Conservation (phyloP, 2,329 filamentous ascomycete species). For the Penicillium sp. region DNA sequence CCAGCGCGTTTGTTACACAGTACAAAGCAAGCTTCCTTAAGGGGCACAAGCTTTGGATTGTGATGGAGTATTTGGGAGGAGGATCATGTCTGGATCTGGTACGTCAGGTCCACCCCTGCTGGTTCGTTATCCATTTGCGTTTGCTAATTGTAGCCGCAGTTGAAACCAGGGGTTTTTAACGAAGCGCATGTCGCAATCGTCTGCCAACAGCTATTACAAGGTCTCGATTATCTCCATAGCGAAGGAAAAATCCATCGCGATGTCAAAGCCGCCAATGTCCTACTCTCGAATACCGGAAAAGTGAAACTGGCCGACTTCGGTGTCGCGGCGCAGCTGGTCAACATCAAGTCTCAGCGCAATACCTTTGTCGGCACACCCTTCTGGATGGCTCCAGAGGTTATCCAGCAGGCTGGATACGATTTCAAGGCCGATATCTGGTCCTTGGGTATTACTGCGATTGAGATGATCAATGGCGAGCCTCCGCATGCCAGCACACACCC, state of each 20-base stretch:
- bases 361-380: slow-evolving; percentile 97
- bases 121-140: background rate
- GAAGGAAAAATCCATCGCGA: slow-evolving; percentile 97
- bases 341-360: slow-evolving; percentile 95
- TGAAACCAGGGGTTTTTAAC: slow-evolving; percentile 85
- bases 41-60: slow-evolving; percentile 97
- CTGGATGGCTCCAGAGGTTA: slow-evolving; percentile 96
- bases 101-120: slow-evolving; percentile 31
- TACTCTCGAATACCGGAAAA: slow-evolving; percentile 86
- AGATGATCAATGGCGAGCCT: slow-evolving; percentile 86
- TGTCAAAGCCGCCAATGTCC: slow-evolving; percentile 93
- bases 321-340: slow-evolving; percentile 92
- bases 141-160: slow-evolving; percentile 49
- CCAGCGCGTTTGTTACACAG: slow-evolving; percentile 89
- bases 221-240: slow-evolving; percentile 87
- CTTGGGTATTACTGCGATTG: slow-evolving; percentile 85
- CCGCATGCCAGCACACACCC: slow-evolving; percentile 82
- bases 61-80: slow-evolving; percentile 96
- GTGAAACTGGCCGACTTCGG: slow-evolving; percentile 98
- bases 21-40: slow-evolving; percentile 97
- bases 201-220: slow-evolving; percentile 84
- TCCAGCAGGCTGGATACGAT: slow-evolving; percentile 79
- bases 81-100: slow-evolving; percentile 94
- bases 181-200: slow-evolving; percentile 93
- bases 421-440: slow-evolving; percentile 96